Conservation (phyloP, 169 alveolate genomes). For the Plasmodium relictum region DNA sequence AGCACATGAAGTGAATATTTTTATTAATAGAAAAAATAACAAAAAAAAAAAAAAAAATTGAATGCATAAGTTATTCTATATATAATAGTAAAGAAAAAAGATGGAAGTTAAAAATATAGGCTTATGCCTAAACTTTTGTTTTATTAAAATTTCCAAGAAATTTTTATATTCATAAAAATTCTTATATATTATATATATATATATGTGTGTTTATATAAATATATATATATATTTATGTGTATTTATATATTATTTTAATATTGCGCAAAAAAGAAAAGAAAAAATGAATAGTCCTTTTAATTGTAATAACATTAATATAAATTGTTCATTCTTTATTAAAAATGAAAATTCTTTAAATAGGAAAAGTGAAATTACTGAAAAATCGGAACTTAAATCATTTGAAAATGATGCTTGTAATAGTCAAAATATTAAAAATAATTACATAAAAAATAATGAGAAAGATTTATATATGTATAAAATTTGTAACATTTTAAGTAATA, state of each 20-base stretch:
- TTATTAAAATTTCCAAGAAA: background rate
- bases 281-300: constrained; percentile 28
- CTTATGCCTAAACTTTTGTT: too few species aligned
- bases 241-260: background rate
- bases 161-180: background rate
- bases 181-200: constrained; percentile 1
- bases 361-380: background rate
- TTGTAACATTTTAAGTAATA: background rate
- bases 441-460: background rate
- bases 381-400: background rate
- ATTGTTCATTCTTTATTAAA: constrained; percentile 26
- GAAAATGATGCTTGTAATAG: constrained; percentile 3
- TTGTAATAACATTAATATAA: constrained; percentile 18
- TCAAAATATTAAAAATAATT: constrained; percentile 10
- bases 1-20: too few species aligned
- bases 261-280: background rate
- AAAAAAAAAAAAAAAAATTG: too few species aligned
- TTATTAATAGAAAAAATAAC: too few species aligned
- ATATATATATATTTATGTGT: constrained; percentile 10
- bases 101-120: too few species aligned
- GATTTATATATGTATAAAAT: background rate
- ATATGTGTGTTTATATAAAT: background rate
- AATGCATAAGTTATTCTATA: too few species aligned
- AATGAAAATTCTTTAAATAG: background rate
- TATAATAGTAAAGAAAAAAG: too few species aligned